Conservation (phyloP, 495 filamentous ascomycete genomes). For the Usnea hakonensis region DNA sequence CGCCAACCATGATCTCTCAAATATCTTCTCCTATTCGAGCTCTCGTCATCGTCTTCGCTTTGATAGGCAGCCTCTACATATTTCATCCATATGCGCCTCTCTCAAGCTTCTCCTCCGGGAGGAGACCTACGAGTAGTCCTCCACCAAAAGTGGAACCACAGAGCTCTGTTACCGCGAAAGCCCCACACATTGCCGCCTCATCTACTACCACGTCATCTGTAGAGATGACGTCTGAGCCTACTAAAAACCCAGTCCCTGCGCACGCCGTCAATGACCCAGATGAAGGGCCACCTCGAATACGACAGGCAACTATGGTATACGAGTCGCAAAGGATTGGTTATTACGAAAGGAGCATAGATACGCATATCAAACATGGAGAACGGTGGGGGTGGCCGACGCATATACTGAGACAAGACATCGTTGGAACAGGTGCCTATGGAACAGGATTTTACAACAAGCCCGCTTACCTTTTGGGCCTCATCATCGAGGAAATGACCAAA, state of each 20-base stretch:
- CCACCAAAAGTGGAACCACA: too few species aligned
- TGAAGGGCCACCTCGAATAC: constrained; percentile 10
- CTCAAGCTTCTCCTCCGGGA: background rate
- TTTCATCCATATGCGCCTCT: background rate
- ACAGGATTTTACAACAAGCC: constrained; percentile 36
- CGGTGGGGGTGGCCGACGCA: constrained; percentile 35
- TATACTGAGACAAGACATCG: constrained; percentile 32
- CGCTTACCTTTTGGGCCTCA: constrained; percentile 34
- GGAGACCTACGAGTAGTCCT: too few species aligned
- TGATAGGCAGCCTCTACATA: background rate
- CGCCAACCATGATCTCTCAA: background rate
- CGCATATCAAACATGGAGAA: constrained; percentile 34
- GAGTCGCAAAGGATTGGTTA: constrained; percentile 4
- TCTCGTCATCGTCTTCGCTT: background rate
- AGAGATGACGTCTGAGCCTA: background rate
- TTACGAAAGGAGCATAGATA: constrained; percentile 37
- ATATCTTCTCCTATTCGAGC: background rate
- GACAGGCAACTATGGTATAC: constrained; percentile 16
- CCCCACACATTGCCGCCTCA: background rate
- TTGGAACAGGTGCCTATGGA: constrained; percentile 19
- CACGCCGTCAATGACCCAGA: background rate
- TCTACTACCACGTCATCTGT: background rate
- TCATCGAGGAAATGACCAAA: constrained; percentile 38
- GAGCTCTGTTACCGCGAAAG: background rate
- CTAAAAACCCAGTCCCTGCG: background rate